Percentiles rank a stretch among this genome's conserved stretches.
These are phyloP conservation scores for Gossypium trilobum DNA, from an alignment of 441 rosid genomes.

Conservation along the genomic window DNA sequence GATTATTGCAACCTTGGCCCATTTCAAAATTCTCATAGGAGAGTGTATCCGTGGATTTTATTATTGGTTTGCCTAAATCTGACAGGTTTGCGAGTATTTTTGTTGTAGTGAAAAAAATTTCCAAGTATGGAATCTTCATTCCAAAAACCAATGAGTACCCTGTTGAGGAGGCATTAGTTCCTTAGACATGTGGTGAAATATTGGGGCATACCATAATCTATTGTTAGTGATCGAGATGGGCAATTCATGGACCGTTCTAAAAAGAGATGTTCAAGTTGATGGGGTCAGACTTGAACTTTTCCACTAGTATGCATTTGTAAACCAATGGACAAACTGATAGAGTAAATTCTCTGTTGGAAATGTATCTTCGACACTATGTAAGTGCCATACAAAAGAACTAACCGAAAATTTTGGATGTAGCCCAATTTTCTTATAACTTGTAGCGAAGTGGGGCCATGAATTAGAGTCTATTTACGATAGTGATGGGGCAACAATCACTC, in stretches of 20 bases:
- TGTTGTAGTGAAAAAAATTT: not conserved
- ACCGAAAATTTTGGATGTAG: not conserved
- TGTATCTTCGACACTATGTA: not conserved
- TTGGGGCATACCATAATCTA: too few relatives aligned
- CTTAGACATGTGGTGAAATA: too few relatives aligned
- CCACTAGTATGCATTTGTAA: too few relatives aligned
- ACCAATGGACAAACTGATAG: too few relatives aligned
- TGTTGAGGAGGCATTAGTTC: too few relatives aligned
- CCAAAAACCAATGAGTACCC: not conserved
- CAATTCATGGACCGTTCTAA: too few relatives aligned
- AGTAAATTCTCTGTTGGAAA: too few relatives aligned
- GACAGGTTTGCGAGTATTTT: not conserved
- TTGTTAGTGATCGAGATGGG: too few relatives aligned
- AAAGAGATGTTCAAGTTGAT: too few relatives aligned
- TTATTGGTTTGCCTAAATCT: not conserved
- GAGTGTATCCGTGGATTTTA: not conserved
- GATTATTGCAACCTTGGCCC: not conserved
- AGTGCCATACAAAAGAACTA: not conserved
- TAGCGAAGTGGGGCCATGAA: not conserved
- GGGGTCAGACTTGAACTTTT: too few relatives aligned
- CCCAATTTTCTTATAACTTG: not conserved
- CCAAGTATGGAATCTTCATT: not conserved
- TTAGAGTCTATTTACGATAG: not conserved
- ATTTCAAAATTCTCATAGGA: too few relatives aligned
- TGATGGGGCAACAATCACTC: not conserved